Conservation (phyloP, 345 rosid species). For the Psidium friedrichsthalianum region DNA sequence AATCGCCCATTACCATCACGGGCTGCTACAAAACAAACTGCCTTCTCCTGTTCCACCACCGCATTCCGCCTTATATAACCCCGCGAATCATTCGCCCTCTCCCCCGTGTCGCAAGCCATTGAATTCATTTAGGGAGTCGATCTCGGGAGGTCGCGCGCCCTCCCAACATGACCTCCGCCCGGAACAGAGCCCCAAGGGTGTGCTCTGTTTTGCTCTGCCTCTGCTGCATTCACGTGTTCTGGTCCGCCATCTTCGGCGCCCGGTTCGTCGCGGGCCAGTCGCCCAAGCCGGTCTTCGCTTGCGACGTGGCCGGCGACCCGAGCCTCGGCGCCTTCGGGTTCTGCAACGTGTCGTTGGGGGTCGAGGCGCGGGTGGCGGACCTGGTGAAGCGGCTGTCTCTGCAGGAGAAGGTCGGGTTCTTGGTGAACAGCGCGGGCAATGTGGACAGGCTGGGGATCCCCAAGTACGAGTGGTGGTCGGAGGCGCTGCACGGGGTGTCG, state of each 20-base stretch:
- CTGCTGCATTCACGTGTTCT: neutral
- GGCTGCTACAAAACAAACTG: slow-evolving; percentile 33
- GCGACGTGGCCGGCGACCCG: slow-evolving; percentile 44
- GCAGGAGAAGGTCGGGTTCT: slow-evolving; percentile 60
- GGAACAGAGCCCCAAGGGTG: slow-evolving; percentile 13
- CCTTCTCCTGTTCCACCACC: neutral
- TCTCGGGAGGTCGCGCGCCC: neutral
- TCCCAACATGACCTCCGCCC: slow-evolving; percentile 3
- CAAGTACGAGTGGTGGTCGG: slow-evolving; percentile 91
- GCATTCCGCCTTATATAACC: neutral
- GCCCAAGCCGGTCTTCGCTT: slow-evolving; percentile 50
- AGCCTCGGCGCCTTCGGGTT: slow-evolving; percentile 38
- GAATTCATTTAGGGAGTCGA: neutral
- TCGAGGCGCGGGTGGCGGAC: slow-evolving; percentile 54
- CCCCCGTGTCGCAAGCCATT: neutral
- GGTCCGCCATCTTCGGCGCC: neutral
- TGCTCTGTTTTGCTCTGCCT: slow-evolving; percentile 22
- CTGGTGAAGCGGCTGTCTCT: slow-evolving; percentile 60
- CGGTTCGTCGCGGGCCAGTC: slow-evolving; percentile 25
- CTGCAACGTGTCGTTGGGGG: slow-evolving; percentile 34
- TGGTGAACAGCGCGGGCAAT: slow-evolving; percentile 39
- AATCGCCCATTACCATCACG: slow-evolving; percentile 24
- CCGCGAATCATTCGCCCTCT: neutral
- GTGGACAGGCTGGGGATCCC: slow-evolving; percentile 79
- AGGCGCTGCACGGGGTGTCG: slow-evolving; percentile 95